These are phyloP conservation scores for Yamadazyma diddensiae DNA, from an alignment of 1,139 yeast species.

Conservation along the genomic window DNA sequence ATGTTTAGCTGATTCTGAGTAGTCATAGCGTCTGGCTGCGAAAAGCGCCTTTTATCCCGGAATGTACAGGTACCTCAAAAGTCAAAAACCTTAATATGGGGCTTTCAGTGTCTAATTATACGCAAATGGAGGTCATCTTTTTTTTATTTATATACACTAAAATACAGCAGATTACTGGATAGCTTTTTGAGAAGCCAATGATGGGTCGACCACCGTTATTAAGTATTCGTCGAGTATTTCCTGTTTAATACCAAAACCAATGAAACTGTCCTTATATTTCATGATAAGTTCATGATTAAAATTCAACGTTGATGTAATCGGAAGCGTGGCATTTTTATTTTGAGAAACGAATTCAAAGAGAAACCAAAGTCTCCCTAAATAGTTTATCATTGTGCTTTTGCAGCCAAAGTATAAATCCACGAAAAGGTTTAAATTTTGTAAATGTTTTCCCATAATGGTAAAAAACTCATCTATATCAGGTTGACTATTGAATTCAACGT, in stretches of 20 bases:
- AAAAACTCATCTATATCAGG: slow-evolving; percentile 8
- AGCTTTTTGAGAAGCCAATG: background rate
- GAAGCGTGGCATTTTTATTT: slow-evolving; percentile 12
- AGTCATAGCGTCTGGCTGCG: too few species aligned
- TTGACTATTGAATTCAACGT: slow-evolving; percentile 4
- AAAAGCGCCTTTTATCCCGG: too few species aligned
- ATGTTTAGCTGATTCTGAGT: too few species aligned
- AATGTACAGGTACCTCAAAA: background rate
- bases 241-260: slow-evolving; percentile 23
- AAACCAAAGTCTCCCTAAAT: slow-evolving; percentile 27
- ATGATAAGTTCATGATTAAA: slow-evolving; percentile 23
- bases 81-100: background rate
- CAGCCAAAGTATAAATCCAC: slow-evolving; percentile 29
- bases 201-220: slow-evolving; percentile 18
- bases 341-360: slow-evolving; percentile 22
- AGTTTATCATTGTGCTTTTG: slow-evolving; percentile 23
- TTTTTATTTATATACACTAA: background rate
- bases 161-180: too few species aligned
- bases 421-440: slow-evolving; percentile 18
- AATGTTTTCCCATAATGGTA: slow-evolving; percentile 9
- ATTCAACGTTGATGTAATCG: slow-evolving; percentile 17
- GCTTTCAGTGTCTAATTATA: too few species aligned
- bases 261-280: slow-evolving; percentile 15
- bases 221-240: slow-evolving; percentile 26
- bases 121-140: too few species aligned